A percentile compares a stretch with the other conserved stretches of the same genome.
Evolutionary conservation across 495 filamentous ascomycete genomes (phyloP).

Genomic region (Evernia prunastri): DNA sequence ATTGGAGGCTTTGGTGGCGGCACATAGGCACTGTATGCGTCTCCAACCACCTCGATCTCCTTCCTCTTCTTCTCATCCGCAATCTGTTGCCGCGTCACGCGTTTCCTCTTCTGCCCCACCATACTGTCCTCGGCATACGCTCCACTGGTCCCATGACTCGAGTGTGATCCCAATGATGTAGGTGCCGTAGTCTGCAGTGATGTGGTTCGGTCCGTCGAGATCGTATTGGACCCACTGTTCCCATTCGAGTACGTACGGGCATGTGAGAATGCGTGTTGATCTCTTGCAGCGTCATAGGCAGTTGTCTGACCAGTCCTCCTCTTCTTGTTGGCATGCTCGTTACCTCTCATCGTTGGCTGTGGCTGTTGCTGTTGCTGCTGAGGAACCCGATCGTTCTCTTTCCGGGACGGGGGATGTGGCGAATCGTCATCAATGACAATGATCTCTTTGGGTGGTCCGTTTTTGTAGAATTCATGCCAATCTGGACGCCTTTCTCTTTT

Average conservation of each 20-base stretch:
- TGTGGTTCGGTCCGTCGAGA: constrained; percentile 81
- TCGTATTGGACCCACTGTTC: constrained; percentile 59
- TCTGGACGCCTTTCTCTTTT: constrained; percentile 62
- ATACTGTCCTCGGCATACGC: constrained; percentile 47
- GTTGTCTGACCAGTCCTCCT: constrained; percentile 56
- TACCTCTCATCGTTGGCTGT: constrained; percentile 26
- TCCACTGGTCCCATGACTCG: constrained; percentile 56
- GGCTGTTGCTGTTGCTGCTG: constrained; percentile 19
- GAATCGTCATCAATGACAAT: constrained; percentile 94
- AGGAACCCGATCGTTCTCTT: constrained; percentile 39
- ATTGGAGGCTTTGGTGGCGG: constrained; percentile 82
- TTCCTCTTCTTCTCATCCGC: constrained; percentile 72
- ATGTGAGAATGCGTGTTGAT: constrained; percentile 59
- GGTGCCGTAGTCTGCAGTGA: constrained; percentile 83
- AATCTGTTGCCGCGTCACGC: constrained; percentile 66
- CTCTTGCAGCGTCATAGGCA: constrained; percentile 59
- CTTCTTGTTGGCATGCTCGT: constrained; percentile 56
- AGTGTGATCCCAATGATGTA: constrained; percentile 76
- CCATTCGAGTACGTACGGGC: constrained; percentile 62
- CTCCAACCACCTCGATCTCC: constrained; percentile 58
- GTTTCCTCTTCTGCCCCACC: constrained; percentile 79
- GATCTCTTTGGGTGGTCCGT: constrained; percentile 86
- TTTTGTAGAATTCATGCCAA: constrained; percentile 88
- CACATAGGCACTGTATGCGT: constrained; percentile 70
- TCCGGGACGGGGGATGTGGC: constrained; percentile 46